Percentiles rank a stretch among this genome's conserved stretches.
Conservation (phyloP, 2,329 filamentous ascomycete genomes). For the Microdochium trichocladiopsis region DNA sequence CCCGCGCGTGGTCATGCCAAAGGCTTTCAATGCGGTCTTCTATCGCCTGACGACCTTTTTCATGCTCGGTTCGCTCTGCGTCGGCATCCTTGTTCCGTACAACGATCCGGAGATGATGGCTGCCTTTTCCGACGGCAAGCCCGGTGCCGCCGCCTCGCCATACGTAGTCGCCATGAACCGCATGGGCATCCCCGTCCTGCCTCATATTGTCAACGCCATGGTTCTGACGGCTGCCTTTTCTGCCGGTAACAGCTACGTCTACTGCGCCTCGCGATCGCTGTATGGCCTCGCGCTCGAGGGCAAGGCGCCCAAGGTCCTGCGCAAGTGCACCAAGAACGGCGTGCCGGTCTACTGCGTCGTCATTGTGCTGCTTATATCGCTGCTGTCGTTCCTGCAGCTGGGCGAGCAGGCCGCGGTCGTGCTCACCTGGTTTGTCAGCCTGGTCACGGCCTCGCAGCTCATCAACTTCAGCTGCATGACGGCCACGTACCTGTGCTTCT, state of each 20-base stretch:
- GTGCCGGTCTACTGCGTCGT: conserved; percentile 70
- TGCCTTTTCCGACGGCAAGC: conserved; percentile 50
- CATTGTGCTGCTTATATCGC: conserved; percentile 58
- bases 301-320: conserved; percentile 55
- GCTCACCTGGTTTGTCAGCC: conserved; percentile 63
- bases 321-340: conserved; percentile 53
- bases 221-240: conserved; percentile 61
- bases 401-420: conserved; percentile 59
- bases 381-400: conserved; percentile 69
- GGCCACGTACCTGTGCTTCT: conserved; percentile 65
- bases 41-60: conserved; percentile 73
- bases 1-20: conserved; percentile 61
- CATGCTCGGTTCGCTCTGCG: conserved; percentile 63
- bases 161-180: conserved; percentile 64
- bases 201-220: conserved; percentile 67
- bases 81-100: conserved; percentile 66
- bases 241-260: conserved; percentile 62
- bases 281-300: conserved; percentile 63
- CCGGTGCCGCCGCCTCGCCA: conserved; percentile 63
- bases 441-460: conserved; percentile 65
- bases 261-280: conserved; percentile 61
- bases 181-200: conserved; percentile 54
- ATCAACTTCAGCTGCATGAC: conserved; percentile 67
- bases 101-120: conserved; percentile 54
- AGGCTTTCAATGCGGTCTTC: conserved; percentile 72